A percentile compares a stretch with the other conserved stretches of the same genome.
These are phyloP conservation scores for Myochromella boudieri DNA, from an alignment of 768 basidiomycete genomes.

Conservation along the genomic window DNA sequence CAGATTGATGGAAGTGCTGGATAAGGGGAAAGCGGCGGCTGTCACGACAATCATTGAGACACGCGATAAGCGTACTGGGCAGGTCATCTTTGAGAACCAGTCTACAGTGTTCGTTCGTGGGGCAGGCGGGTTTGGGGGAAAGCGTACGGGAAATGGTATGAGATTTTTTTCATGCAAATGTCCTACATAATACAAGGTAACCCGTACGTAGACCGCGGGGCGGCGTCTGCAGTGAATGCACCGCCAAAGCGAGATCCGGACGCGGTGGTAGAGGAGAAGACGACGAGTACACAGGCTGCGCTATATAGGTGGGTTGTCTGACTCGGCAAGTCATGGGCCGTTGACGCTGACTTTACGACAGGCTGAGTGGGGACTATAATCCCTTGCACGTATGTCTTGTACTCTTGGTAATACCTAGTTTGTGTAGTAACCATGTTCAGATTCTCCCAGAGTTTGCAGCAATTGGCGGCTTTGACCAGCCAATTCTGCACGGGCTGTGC, in stretches of 20 bases:
- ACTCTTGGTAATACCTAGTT: not conserved
- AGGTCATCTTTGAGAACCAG: constrained; percentile 89
- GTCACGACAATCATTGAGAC: constrained; percentile 81
- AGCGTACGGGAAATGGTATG: constrained; percentile 75
- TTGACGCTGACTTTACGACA: constrained; percentile 23
- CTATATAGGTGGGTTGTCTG: constrained; percentile 70
- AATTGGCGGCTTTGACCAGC: constrained; percentile 92
- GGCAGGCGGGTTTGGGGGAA: constrained; percentile 94
- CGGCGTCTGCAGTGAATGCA: constrained; percentile 79
- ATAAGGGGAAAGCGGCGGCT: constrained; percentile 93
- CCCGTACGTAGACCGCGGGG: constrained; percentile 70
- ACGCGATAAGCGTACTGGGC: constrained; percentile 73
- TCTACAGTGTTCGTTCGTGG: constrained; percentile 91
- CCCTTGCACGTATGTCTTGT: constrained; percentile 79
- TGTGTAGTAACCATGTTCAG: constrained; percentile 37
- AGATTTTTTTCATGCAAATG: not conserved
- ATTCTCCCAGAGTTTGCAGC: constrained; percentile 93
- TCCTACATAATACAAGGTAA: not conserved
- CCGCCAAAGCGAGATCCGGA: constrained; percentile 86
- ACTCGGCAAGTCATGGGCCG: not conserved
- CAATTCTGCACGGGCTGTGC: constrained; percentile 88
- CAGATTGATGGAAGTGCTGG: constrained; percentile 77
- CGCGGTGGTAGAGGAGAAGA: constrained; percentile 86
- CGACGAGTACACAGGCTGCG: constrained; percentile 78
- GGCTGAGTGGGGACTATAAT: constrained; percentile 89